These are phyloP conservation scores for Petrea volubilis DNA, from an alignment of 257 asterid genomes.

Conservation along the genomic window DNA sequence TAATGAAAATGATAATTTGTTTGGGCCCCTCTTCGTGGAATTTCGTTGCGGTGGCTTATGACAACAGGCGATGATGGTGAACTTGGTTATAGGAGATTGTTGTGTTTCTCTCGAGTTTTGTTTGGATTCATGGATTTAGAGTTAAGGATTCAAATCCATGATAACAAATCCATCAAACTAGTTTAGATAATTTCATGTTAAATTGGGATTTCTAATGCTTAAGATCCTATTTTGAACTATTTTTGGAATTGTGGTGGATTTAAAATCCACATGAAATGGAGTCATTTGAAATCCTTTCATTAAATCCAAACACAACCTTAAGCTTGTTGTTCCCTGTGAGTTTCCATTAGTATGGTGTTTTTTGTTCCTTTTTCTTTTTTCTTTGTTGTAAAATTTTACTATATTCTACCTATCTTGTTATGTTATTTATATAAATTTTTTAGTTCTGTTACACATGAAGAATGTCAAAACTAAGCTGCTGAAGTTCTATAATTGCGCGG, in stretches of 20 bases:
- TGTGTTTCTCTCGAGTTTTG: conserved; percentile 10
- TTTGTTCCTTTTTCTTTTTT: too few species aligned
- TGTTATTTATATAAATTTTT: neutral
- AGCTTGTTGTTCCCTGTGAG: conserved; percentile 4
- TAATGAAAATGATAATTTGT: neutral
- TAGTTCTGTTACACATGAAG: neutral
- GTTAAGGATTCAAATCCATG: too few species aligned
- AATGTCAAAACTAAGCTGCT: neutral
- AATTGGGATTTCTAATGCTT: too few species aligned
- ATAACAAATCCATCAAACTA: too few species aligned
- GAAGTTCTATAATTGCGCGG: neutral
- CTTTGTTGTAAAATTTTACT: too few species aligned
- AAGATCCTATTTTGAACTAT: too few species aligned
- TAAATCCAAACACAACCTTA: too few species aligned
- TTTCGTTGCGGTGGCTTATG: neutral
- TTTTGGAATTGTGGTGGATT: too few species aligned
- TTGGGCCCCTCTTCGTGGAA: conserved; percentile 3
- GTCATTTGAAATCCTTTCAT: too few species aligned
- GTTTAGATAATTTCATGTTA: too few species aligned
- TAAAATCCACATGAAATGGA: too few species aligned
- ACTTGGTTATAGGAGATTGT: conserved; percentile 21
- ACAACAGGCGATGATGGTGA: conserved; percentile 5
- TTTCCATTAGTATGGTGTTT: neutral
- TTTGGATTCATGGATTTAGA: too few species aligned
- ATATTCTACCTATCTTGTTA: neutral